phyloP scores from a whole-genome alignment of 805 yeast species.

The Candida methanosorbosa region DNA sequence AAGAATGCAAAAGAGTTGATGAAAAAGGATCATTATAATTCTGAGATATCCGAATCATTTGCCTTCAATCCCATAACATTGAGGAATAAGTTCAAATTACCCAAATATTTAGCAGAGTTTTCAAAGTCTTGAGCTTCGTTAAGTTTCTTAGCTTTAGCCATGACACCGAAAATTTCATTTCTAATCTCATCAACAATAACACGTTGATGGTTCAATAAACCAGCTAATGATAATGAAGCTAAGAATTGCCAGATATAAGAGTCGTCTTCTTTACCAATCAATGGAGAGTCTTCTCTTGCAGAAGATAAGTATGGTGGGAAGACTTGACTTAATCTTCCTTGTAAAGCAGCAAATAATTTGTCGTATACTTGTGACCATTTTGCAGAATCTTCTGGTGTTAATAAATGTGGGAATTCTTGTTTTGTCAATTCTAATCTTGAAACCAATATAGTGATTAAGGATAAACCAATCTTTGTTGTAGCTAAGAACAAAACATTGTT shows the following conservation, averaged over 20 bases:
- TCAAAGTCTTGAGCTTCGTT: slow-evolving; percentile 28
- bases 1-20: too few species aligned
- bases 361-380: slow-evolving; percentile 81
- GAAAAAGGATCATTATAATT: slow-evolving; percentile 42
- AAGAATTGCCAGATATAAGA: slow-evolving; percentile 94
- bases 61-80: slow-evolving; percentile 96
- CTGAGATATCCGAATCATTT: slow-evolving; percentile 80
- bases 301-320: slow-evolving; percentile 62
- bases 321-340: slow-evolving; percentile 64
- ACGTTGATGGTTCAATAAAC: slow-evolving; percentile 85
- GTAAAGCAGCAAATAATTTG: slow-evolving; percentile 68
- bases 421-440: slow-evolving; percentile 88
- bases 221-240: slow-evolving; percentile 89
- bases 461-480: slow-evolving; percentile 72
- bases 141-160: slow-evolving; percentile 59
- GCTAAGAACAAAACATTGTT: slow-evolving; percentile 64
- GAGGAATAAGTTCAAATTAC: slow-evolving; percentile 81
- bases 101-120: slow-evolving; percentile 45
- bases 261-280: slow-evolving; percentile 45
- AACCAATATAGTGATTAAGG: slow-evolving; percentile 79
- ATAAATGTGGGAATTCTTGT: slow-evolving; percentile 55
- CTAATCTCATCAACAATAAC: slow-evolving; percentile 90
- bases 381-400: slow-evolving; percentile 44
- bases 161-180: slow-evolving; percentile 85
- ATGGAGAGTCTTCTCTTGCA: slow-evolving; percentile 18